phyloP scores from a whole-genome alignment of 805 yeast species.

The Zygosaccharomyces lentus region DNA sequence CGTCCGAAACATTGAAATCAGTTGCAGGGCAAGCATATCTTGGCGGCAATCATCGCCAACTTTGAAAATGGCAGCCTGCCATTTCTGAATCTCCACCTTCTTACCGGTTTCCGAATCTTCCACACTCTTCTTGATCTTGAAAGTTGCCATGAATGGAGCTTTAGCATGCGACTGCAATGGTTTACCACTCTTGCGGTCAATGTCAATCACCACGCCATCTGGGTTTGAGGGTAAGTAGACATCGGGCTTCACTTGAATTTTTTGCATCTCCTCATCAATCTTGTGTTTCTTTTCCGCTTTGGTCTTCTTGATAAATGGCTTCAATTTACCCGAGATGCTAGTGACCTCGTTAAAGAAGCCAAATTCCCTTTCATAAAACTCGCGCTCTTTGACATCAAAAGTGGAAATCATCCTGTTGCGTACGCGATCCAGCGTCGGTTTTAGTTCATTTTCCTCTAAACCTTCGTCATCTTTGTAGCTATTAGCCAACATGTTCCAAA shows the following conservation, averaged over 20 bases:
- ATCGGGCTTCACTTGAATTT: constrained; percentile 66
- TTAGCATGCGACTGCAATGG: constrained; percentile 98
- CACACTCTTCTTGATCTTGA: constrained; percentile 66
- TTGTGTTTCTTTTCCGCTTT: constrained; percentile 95
- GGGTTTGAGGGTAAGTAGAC: constrained; percentile 96
- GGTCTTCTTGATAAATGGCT: constrained; percentile 88
- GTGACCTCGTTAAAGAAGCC: constrained; percentile 88
- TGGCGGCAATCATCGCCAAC: constrained; percentile 99
- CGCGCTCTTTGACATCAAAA: constrained; percentile 57
- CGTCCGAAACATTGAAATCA: constrained; percentile 85
- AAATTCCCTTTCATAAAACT: constrained; percentile 78
- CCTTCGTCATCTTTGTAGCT: constrained; percentile 87
- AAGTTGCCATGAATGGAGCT: constrained; percentile 97
- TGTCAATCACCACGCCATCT: constrained; percentile 88
- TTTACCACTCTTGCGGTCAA: constrained; percentile 84
- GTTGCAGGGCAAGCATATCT: constrained; percentile 88
- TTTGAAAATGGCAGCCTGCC: constrained; percentile 96
- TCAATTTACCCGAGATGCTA: constrained; percentile 86
- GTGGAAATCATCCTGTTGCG: constrained; percentile 57
- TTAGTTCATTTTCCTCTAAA: constrained; percentile 69
- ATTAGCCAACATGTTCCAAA: constrained; percentile 97
- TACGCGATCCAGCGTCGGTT: constrained; percentile 76
- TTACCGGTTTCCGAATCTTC: constrained; percentile 39
- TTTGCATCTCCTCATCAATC: constrained; percentile 92
- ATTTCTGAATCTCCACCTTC: constrained; percentile 50